Evolutionary conservation across 1,284 basidiomycete species (phyloP).

Genomic region (Microbotryum lychnidis-dioicae): DNA sequence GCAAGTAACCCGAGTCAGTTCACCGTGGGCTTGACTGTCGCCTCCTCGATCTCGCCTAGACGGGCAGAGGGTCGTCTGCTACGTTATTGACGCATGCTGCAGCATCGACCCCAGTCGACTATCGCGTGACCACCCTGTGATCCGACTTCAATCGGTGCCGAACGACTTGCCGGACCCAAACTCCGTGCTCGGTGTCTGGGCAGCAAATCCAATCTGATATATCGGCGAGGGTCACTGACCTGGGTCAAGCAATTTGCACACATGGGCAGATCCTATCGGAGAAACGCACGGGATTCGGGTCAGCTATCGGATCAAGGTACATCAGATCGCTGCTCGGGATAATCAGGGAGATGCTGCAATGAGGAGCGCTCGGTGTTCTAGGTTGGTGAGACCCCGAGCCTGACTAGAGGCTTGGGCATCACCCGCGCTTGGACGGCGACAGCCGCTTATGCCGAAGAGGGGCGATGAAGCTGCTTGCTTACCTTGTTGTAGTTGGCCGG

Average conservation of each 20-base stretch:
- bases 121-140: neutral
- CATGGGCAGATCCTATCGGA: constrained; percentile 25
- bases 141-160: neutral
- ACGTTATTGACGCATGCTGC: neutral
- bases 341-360: neutral
- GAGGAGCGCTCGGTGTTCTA: no score
- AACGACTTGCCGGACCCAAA: no score
- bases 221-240: constrained; percentile 9
- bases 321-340: no score
- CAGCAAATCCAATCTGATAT: neutral
- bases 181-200: no score
- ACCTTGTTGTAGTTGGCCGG: constrained; percentile 28
- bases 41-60: neutral
- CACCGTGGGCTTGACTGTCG: neutral
- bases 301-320: neutral
- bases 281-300: neutral
- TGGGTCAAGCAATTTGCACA: constrained; percentile 33
- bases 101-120: neutral
- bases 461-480: neutral
- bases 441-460: no score
- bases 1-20: neutral
- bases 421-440: neutral
- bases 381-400: no score
- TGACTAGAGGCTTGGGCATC: neutral
- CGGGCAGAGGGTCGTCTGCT: neutral